Conservation (phyloP, 345 rosid species). For the Eucalyptus caleyi region DNA sequence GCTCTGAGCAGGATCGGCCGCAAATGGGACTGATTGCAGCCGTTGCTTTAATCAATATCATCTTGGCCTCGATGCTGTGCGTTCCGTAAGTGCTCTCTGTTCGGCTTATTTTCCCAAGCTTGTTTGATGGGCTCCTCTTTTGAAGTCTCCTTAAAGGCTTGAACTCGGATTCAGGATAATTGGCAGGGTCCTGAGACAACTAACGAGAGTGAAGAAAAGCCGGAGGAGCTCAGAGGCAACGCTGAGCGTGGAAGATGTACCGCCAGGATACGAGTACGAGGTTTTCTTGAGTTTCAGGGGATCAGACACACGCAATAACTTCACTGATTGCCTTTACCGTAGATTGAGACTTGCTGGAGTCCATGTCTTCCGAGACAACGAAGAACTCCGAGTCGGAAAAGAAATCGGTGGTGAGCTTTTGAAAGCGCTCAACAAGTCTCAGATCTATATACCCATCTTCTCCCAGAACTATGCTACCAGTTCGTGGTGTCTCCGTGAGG, state of each 20-base stretch:
- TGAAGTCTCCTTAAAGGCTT: too few species aligned
- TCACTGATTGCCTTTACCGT: background rate
- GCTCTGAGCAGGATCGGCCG: too few species aligned
- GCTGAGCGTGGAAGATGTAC: background rate
- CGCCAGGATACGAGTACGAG: background rate
- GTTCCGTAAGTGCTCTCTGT: too few species aligned
- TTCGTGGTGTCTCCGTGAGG: background rate
- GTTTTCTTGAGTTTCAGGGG: background rate
- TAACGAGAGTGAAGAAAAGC: background rate
- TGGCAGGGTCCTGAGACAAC: too few species aligned
- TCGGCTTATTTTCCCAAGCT: too few species aligned
- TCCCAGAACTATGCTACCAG: background rate
- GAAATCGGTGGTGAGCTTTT: background rate
- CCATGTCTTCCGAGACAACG: background rate
- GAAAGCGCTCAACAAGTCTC: background rate
- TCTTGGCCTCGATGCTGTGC: too few species aligned
- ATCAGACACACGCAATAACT: background rate
- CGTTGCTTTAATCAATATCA: too few species aligned
- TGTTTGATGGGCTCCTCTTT: too few species aligned
- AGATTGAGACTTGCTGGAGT: background rate
- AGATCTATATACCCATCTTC: background rate
- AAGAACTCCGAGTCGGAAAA: background rate
- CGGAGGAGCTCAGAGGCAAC: background rate
- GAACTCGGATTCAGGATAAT: too few species aligned
- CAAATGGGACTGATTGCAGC: too few species aligned